Evolutionary conservation across 2,329 filamentous ascomycete genomes (phyloP).

Genomic region (Plectosphaerella cucumerina): DNA sequence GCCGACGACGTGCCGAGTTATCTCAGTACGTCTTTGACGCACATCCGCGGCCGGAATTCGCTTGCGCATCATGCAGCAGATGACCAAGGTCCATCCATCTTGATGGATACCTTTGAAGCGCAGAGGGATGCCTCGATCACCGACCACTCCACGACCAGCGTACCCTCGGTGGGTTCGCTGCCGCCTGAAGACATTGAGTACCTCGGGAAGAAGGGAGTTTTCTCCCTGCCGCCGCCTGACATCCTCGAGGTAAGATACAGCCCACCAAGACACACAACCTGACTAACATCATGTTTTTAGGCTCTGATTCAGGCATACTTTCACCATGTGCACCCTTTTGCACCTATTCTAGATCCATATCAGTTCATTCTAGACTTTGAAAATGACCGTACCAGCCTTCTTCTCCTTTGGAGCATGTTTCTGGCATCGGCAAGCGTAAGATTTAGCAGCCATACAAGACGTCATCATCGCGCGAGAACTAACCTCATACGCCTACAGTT

Average conservation of each 20-base stretch:
- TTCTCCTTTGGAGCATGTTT: conserved; percentile 24
- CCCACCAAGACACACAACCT: too few species aligned
- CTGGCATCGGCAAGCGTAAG: conserved; percentile 24
- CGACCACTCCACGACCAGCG: not conserved
- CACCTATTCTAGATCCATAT: conserved; percentile 14
- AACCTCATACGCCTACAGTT: too few species aligned
- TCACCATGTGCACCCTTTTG: conserved; percentile 15
- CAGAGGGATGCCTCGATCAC: not conserved
- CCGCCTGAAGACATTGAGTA: not conserved
- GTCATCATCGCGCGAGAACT: too few species aligned
- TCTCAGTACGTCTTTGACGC: not conserved
- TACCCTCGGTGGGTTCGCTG: not conserved
- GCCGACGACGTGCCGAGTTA: not conserved
- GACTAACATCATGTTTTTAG: too few species aligned
- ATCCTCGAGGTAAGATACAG: conserved; percentile 3
- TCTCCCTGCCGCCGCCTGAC: conserved; percentile 7
- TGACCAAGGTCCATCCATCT: not conserved
- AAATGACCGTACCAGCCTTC: conserved; percentile 9
- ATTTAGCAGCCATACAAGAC: not conserved
- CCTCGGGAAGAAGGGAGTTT: conserved; percentile 6
- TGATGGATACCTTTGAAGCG: not conserved
- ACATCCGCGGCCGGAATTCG: not conserved
- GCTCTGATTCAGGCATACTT: conserved; percentile 15
- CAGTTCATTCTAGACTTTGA: conserved; percentile 11
- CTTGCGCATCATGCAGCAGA: not conserved